Base-by-base conservation (phyloP, 2,329 filamentous ascomycete genomes). In the Cladophialophora carrionii region DNA sequence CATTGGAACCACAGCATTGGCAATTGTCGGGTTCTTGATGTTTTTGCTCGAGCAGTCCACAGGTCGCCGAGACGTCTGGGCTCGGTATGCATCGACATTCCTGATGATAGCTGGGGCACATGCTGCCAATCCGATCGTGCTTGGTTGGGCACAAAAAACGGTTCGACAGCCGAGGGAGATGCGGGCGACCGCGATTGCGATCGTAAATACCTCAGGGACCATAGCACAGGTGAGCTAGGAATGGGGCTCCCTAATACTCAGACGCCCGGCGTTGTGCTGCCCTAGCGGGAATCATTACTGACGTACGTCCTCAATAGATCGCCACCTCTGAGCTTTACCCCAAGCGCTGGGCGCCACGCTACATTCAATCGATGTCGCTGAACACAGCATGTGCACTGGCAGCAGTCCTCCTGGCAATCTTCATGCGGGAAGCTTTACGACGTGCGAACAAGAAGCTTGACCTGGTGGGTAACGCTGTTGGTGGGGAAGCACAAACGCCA, bases 1-100 rank as follows among this genome's bases (percentile, higher is more conserved):
- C 64, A 80, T 81, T 0, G 63, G 85, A 1, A 88, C 89, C 22
- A 62, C 61, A 14, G 48, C 65, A 4, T 67, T 71, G 31, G 73
- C 74, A 4, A 73, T 74, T 57, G 63, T 73, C 12, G 75, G 75
- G 1, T 76, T 76, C 53, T 37, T 52, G 68, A 72, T n/a, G 68
- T 76, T 57, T 71, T 71, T n/a, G 71, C 68, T 12, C 22, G 57
- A 41, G 14, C 57, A 41, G 34, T 17, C 57, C 24, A 48, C 57
- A 24, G 24, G 32, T 14, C 48, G 48, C 22, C 2, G 34, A 8
- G 73, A 74, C 53, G 72, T 72, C 0, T 73, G 73, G 2, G 70
- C 71, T 17, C 71, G 75, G 22, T 76, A 76, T 62, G 68, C 75
- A 43, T 72, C 74, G 14, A 72, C 72, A 51, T 72, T 75, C 57